Base-by-base conservation (phyloP, 768 basidiomycete genomes). In the Agaricus subrufescens region DNA sequence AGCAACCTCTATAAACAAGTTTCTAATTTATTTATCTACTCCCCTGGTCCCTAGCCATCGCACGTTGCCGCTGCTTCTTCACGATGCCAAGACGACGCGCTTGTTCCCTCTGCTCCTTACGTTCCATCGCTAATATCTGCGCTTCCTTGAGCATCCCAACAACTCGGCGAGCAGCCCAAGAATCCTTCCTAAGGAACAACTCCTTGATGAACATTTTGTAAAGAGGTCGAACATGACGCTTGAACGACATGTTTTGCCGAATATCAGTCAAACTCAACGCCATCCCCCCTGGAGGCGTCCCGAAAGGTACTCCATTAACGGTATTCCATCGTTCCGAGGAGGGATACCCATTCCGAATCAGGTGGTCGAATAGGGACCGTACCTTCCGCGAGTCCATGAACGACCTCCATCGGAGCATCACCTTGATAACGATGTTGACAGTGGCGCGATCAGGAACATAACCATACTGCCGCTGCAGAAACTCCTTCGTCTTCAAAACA, bases 161-260 rank as follows among this genome's bases (percentile, higher is more conserved):
- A 23, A 87, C 75, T 44, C 59, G 73, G 63, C 75, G 71, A 26
- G 83, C 86, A 40, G 82, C 83, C 10, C 65, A 66, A 6, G 64
- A 58, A 65, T 92, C 89, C 23, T 76, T 76, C 29, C 82, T 70
- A 42, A 73, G 50, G 65, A 81, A 77, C 59, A 91, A 78, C 12
- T 82, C 83, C 62, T 78, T 83, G 63, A 87, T 80, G 68, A 91
- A 84, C 81, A 84, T 84, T 72, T 77, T 85, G 67, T 85, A 86
- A 67, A 91, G 63, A 42, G 89, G 89, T 56, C 74, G 71, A n/a
- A 83, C 75, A 64, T 90, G 86, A 54, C 70, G 74, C 55, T 74
- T 71, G 52, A 84, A 86, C 3, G 78, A 81, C 53, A 86, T 72
- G 23, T 70, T 68, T 40, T 46, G 72, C 53, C n/a, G 71, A 57